Conservation (phyloP, 2,329 filamentous ascomycete species). For the Phialocephala subalpina region DNA sequence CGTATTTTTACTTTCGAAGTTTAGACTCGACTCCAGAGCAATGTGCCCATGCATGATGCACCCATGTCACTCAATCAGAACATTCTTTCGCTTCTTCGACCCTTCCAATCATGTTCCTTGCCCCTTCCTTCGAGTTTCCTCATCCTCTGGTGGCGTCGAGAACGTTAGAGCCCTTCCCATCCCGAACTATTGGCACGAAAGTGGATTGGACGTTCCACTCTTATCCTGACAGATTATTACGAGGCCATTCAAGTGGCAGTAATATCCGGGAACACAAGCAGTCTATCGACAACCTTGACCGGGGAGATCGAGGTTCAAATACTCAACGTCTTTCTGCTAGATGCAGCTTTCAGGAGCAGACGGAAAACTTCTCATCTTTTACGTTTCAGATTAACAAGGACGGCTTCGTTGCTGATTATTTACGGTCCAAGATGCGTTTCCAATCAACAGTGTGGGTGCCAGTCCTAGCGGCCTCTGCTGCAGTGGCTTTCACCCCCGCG, state of each 20-base stretch:
- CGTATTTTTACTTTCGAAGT: background rate
- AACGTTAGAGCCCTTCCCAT: background rate
- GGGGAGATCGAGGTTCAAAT: constrained; percentile 29
- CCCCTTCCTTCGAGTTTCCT: constrained; percentile 10
- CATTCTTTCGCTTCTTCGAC: background rate
- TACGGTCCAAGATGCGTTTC: constrained; percentile 29
- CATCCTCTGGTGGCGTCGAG: constrained; percentile 11
- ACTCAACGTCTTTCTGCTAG: constrained; percentile 17
- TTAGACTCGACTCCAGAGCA: background rate
- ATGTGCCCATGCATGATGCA: background rate
- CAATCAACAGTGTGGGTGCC: constrained; percentile 31
- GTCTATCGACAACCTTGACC: background rate
- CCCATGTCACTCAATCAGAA: background rate
- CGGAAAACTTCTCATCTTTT: constrained; percentile 4
- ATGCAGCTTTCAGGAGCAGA: constrained; percentile 15
- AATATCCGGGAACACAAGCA: constrained; percentile 24
- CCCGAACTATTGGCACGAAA: constrained; percentile 22
- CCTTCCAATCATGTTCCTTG: constrained; percentile 11
- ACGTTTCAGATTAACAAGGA: constrained; percentile 23
- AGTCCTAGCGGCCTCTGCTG: constrained; percentile 26
- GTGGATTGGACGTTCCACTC: constrained; percentile 11
- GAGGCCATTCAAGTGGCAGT: constrained; percentile 31
- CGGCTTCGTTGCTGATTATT: constrained; percentile 2
- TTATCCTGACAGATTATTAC: background rate
- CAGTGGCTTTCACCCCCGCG: constrained; percentile 32